Conservation (phyloP, 2,329 filamentous ascomycete species). For the Shiraia bambusicola region DNA sequence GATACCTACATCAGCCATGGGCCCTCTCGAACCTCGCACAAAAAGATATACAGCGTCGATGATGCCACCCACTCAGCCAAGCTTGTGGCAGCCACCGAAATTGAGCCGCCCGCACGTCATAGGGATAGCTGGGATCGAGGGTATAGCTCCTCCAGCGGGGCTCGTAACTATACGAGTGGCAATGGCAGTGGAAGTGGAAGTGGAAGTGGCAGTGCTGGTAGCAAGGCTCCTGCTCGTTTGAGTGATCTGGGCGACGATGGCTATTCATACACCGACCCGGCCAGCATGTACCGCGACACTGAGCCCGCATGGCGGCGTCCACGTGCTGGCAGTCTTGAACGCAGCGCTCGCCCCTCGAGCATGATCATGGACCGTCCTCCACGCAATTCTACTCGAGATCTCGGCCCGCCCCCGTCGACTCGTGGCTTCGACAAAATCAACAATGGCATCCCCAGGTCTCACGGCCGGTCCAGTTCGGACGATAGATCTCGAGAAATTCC, state of each 20-base stretch:
- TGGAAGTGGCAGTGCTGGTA: no score
- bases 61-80: slow-evolving; percentile 44
- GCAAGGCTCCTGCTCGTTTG: slow-evolving; percentile 27
- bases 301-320: slow-evolving; percentile 52
- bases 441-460: slow-evolving; percentile 23
- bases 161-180: slow-evolving; percentile 32
- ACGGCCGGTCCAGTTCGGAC: slow-evolving; percentile 33
- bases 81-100: slow-evolving; percentile 42
- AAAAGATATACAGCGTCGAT: slow-evolving; percentile 53
- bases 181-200: neutral
- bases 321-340: slow-evolving; percentile 50
- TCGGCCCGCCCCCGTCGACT: slow-evolving; percentile 65
- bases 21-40: slow-evolving; percentile 41
- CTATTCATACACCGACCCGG: slow-evolving; percentile 54
- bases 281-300: slow-evolving; percentile 54
- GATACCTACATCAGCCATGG: slow-evolving; percentile 44
- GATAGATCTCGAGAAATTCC: slow-evolving; percentile 36
- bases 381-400: slow-evolving; percentile 41
- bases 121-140: slow-evolving; percentile 24
- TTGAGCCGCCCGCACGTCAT: slow-evolving; percentile 39
- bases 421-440: slow-evolving; percentile 71
- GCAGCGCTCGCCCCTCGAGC: slow-evolving; percentile 48
- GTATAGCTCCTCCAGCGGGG: slow-evolving; percentile 34
- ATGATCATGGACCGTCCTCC: slow-evolving; percentile 44
- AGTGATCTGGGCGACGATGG: slow-evolving; percentile 45